These are phyloP conservation scores for Stachybotrys elegans DNA, from an alignment of 2,329 filamentous ascomycete species.

Conservation along the genomic window DNA sequence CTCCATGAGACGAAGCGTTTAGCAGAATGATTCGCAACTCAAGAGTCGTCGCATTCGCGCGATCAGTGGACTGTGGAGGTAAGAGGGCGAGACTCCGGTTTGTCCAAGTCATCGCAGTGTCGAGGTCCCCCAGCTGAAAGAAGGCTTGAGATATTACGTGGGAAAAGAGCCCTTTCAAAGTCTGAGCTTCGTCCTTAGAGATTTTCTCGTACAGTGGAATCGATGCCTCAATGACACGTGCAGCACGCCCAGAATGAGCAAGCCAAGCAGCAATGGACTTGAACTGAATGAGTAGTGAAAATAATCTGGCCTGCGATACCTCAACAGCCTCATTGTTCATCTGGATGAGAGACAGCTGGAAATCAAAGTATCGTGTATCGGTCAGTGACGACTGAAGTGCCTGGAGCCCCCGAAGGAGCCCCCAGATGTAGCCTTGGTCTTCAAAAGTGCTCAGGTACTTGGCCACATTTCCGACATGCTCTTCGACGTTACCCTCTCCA, in stretches of 20 bases:
- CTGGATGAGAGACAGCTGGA: neutral
- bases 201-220: neutral
- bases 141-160: slow-evolving; percentile 1
- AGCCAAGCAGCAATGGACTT: neutral
- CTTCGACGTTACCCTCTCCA: neutral
- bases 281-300: neutral
- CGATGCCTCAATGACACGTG: neutral
- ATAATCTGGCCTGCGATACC: neutral
- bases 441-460: neutral
- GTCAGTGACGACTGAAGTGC: neutral
- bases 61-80: neutral
- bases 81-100: neutral
- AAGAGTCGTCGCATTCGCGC: neutral
- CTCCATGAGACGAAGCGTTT: neutral
- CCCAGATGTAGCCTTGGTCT: neutral
- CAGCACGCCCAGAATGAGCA: slow-evolving; percentile 1
- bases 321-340: neutral
- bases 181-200: neutral
- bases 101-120: neutral
- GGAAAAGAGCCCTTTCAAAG: neutral
- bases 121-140: neutral
- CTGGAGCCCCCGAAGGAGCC: neutral
- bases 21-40: neutral
- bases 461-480: neutral
- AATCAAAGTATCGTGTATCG: neutral